Conservation (phyloP, 2,329 filamentous ascomycete genomes). For the Lasiodiplodia theobromae region DNA sequence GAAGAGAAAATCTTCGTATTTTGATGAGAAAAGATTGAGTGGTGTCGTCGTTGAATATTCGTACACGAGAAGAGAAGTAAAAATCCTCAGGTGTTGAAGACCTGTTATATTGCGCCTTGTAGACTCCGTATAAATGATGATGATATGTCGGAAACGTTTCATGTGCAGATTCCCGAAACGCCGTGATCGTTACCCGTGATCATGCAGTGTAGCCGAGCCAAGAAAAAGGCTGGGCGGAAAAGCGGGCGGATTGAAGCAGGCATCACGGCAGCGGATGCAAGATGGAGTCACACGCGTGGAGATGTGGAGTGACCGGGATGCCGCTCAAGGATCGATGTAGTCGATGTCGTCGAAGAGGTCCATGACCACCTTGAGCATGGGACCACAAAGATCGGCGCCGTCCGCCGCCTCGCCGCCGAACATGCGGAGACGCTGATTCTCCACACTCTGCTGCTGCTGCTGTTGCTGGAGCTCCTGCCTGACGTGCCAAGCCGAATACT, state of each 20-base stretch:
- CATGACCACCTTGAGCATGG: conserved; percentile 56
- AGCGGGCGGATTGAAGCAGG: background rate
- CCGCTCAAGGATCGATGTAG: conserved; percentile 51
- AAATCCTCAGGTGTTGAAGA: background rate
- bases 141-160: background rate
- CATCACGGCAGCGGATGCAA: background rate
- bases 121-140: conserved; percentile 1
- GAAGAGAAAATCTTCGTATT: background rate
- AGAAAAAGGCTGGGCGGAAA: background rate
- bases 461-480: conserved; percentile 37
- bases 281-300: background rate
- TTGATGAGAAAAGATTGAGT: conserved; percentile 6
- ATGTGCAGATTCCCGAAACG: conserved; percentile 8
- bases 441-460: conserved; percentile 32
- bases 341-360: conserved; percentile 54
- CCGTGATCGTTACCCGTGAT: conserved; percentile 3
- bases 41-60: conserved; percentile 13
- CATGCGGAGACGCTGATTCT: conserved; percentile 49
- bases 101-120: background rate
- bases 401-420: conserved; percentile 54
- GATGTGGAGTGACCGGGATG: background rate
- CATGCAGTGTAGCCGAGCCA: background rate
- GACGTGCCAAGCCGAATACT: conserved; percentile 47
- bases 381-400: conserved; percentile 51
- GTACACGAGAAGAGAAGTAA: conserved; percentile 9